These are phyloP conservation scores for Lotmaria passim DNA, from an alignment of 208 protist genomes.

Conservation along the genomic window DNA sequence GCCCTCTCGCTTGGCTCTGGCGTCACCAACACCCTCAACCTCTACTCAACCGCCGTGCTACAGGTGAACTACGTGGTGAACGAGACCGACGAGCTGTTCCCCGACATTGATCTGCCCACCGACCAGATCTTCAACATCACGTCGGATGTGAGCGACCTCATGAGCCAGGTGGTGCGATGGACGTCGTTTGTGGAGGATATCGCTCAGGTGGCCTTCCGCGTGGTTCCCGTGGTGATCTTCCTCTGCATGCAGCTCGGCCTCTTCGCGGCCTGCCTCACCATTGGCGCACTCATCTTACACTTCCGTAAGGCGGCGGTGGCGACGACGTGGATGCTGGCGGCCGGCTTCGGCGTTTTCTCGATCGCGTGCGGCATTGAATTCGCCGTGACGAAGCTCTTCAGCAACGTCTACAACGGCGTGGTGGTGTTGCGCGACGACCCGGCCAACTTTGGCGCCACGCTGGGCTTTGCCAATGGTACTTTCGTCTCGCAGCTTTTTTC, in stretches of 20 bases:
- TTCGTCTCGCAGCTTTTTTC: slow-evolving; percentile 37
- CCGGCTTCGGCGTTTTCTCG: slow-evolving; percentile 31
- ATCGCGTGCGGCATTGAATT: slow-evolving; percentile 39
- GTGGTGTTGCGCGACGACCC: slow-evolving; percentile 33
- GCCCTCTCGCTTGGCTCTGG: slow-evolving; percentile 16
- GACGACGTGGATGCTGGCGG: slow-evolving; percentile 39
- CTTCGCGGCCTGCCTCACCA: slow-evolving; percentile 29
- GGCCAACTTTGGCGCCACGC: slow-evolving; percentile 12
- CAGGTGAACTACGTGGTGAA: slow-evolving; percentile 36
- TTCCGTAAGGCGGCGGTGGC: slow-evolving; percentile 21
- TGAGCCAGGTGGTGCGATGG: slow-evolving; percentile 28
- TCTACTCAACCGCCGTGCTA: slow-evolving; percentile 12
- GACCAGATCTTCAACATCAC: slow-evolving; percentile 23
- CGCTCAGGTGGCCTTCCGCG: slow-evolving; percentile 40
- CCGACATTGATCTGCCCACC: slow-evolving; percentile 22
- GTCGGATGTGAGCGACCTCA: slow-evolving; percentile 9
- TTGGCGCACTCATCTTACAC: slow-evolving; percentile 27
- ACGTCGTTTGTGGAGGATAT: slow-evolving; percentile 37
- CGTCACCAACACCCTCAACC: slow-evolving; percentile 27
- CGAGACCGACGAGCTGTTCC: slow-evolving; percentile 24
- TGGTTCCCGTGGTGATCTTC: slow-evolving; percentile 40
- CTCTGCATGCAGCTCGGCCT: slow-evolving; percentile 38
- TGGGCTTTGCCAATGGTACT: slow-evolving; percentile 28
- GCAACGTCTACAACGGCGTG: slow-evolving; percentile 31
- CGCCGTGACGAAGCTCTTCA: slow-evolving; percentile 26